Evolutionary conservation across 176 grass and related monocot genomes (phyloP), one percentile per base, ranked within the genome.

Genomic region (Oropetium thomaeum): DNA sequence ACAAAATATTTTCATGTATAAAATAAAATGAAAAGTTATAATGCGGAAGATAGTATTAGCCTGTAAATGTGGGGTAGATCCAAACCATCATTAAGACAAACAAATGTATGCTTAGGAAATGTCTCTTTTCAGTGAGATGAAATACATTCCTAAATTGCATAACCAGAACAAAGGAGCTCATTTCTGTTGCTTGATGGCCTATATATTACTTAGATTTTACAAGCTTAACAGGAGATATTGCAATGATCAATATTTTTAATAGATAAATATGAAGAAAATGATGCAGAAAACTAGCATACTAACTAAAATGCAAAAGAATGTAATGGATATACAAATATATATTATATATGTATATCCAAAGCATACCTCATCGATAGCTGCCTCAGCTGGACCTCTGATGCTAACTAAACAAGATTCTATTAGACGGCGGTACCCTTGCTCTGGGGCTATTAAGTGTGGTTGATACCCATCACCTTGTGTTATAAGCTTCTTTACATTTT

Each of bases 361-460:
- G 45, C 81, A 76, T 90, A 97, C 94, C 71, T 83, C 75, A 55
- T 97, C 94, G 77, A 97, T 88, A 89, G 90, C 64, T 64, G 90
- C 86, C 79, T 97, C 90, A 41, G 90, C 94, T 74, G 94, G 94
- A 81, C 90, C 88, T 89, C 94, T 93, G 88, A 97, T 93, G 74
- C 82, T 90, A 83, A 97, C 49, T 64, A 97, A 27, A 44, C 87
- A 97, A 77, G 94, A 97, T 73, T 97, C 94, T 61, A 97, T 97
- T 44, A 97, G 88, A 32, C 94, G 94, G 2, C 94, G 88, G 80
- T 97, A 97, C 41, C 94, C 94, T 89, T 97, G 94, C 71, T 97
- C 94, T 80, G 94, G 94, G 79, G 94, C 94, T 82, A 97, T 93
- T 75, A 97, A 91, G 86, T 97, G 94, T 85, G 94, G 94, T 48